Base-by-base conservation (phyloP, 129 eudicot genomes). In the Mikania micrantha region DNA sequence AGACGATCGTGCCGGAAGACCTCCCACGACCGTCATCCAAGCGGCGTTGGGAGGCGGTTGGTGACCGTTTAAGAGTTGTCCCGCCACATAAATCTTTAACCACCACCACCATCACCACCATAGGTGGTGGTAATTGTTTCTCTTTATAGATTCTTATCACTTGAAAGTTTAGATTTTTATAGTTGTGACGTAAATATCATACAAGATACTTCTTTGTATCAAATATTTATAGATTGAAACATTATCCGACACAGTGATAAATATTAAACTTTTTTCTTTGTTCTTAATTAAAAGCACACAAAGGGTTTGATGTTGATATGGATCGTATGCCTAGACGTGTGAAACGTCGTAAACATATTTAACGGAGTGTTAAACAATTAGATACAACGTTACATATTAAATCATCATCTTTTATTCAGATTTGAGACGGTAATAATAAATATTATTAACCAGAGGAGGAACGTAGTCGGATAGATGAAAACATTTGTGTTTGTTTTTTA, bases 1-100 rank as follows among this genome's bases (percentile, higher is more conserved):
- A 89, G 59, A 89, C 82, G 7, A 79, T 89, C 39, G 94, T 89
- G 67, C 96, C 96, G 0, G 96, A 89, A 69, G 85, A 89, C 24
- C 80, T 89, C 9, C 96, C 96, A 13, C 77, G 96, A 64, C 94
- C 94, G 61, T 74, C 81, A 21, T 73, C 72, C 44, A 79, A 70
- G 13, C 83, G 93, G 25, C 68, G 83, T 7, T 86, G 90, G 90
- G 94, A 86, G 72, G 70, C 68, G 0, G 82, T 81, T 69, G 78
- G 76, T 7, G 81, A 54, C 9, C 70, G 19, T 49, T 50, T 52
- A 60, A 42, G 29, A 72, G 76, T 60, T 57, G 88, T 82, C 36
- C 85, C 80, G 12, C 76, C 85, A 0, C 71, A 74, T 0, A 80
- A 70, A 67, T 17, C 67, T 17, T 15, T 56, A 45, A 21, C 63